Evolutionary conservation across 306 rosid genomes (phyloP), one percentile per base, ranked within the genome.

Genomic region (Quercus dentata): DNA sequence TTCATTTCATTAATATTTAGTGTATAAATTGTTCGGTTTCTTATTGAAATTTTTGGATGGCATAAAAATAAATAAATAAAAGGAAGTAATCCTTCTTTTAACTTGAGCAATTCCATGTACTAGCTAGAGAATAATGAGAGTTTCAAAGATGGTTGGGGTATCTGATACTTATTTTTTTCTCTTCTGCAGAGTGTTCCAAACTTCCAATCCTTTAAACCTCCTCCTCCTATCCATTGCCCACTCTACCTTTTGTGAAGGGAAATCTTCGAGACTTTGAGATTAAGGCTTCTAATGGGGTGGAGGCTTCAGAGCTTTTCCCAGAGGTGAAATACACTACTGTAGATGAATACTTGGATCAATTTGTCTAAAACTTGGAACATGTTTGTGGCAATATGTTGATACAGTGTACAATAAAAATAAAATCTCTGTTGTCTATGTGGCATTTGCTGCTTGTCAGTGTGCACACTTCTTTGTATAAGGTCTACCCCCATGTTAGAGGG

Each of bases 291-390:
- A 41, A 74, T 2, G 88, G 86, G 0, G 80, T 83, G 78, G 89
- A 86, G 62, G 89, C 78, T 76, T 69, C 87, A 44, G 57, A 83
- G 28, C 84, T 89, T 68, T 89, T 80, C 41, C 90, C 89, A 13
- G 86, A 85, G 18, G 87, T 85, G 27, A 76, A 85, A 61, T 83
- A 86, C 84, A 86, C 86, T 4, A 78, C 74, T 1, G 31, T 68
- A 0, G 84, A 85, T 5, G 78, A 82, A 28, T 84, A 78, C 62
- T 54, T 86, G 62, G 17, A 82, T 33, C 83, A 80, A 25, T 80
- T 89, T 52, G 76, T 89, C 56, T 88, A 84, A 83, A 5, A 41
- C 54, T 54, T 23, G 35, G 17, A 18, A 9, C 3, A 49, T 11
- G 31, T 21, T 21, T 23, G 12, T 71, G 20, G 13, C 31, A 5